These are phyloP conservation scores for Viscum album DNA, from an alignment of 177 flowering plant species.

Conservation along the genomic window DNA sequence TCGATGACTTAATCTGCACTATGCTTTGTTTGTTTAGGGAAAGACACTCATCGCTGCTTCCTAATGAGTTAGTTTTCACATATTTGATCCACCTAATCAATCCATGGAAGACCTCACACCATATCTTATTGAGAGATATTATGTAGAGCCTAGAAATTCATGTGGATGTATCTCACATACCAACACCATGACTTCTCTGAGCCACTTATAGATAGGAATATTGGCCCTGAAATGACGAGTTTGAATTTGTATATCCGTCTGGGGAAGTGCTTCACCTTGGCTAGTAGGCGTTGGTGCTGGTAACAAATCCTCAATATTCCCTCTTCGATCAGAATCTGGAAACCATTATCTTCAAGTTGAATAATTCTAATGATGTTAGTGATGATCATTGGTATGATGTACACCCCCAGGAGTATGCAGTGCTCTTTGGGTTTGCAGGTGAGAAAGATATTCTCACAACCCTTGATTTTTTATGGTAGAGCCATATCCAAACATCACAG, in stretches of 20 bases:
- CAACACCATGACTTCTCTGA: background rate
- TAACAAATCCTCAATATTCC: no score
- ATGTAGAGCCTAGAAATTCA: background rate
- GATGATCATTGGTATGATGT: background rate
- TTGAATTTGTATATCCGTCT: background rate
- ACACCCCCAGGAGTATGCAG: no score
- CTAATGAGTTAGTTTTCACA: slow-evolving; percentile 5
- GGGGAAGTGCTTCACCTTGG: background rate
- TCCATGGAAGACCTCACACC: background rate
- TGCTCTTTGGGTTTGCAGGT: background rate
- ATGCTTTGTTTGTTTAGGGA: slow-evolving; percentile 3
- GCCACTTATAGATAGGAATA: background rate
- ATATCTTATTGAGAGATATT: background rate
- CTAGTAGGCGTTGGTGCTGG: background rate
- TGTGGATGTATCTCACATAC: background rate
- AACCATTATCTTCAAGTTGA: no score
- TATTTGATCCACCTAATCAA: background rate
- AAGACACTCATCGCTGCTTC: slow-evolving; percentile 5
- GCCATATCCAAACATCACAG: background rate
- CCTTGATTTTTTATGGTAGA: background rate
- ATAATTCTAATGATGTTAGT: background rate
- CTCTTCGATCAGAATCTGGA: no score
- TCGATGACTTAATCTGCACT: background rate
- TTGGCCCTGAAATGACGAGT: background rate
- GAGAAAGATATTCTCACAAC: background rate